phyloP scores from a whole-genome alignment of 1,284 basidiomycete species.

The Filobasidium uniguttulatum region DNA sequence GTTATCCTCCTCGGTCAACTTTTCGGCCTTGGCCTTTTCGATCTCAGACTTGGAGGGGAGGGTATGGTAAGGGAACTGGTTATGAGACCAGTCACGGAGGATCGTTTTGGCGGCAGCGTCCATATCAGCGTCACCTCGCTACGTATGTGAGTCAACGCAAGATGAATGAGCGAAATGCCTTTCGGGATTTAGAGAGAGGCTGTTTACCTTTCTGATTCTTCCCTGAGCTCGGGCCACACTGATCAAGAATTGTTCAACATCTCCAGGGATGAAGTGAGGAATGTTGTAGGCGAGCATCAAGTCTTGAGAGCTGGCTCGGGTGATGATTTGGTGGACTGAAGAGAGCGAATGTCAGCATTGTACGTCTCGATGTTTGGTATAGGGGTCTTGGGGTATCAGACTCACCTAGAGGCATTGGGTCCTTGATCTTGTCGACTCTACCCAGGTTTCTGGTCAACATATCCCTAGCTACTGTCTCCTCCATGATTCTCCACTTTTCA shows the following conservation, averaged over 20 bases:
- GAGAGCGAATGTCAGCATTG: not conserved
- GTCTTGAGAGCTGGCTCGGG: slow-evolving; percentile 60
- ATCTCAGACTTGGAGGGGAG: slow-evolving; percentile 41
- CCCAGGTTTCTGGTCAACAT: slow-evolving; percentile 66
- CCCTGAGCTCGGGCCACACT: slow-evolving; percentile 66
- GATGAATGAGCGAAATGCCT: not conserved
- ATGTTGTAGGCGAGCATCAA: slow-evolving; percentile 78
- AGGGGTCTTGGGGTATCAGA: slow-evolving; percentile 9
- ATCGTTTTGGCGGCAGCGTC: slow-evolving; percentile 66
- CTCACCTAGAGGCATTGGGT: slow-evolving; percentile 62
- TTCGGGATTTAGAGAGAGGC: not conserved
- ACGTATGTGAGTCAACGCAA: slow-evolving; percentile 11
- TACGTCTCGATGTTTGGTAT: not conserved
- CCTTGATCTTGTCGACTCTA: slow-evolving; percentile 75
- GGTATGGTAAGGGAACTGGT: slow-evolving; percentile 66
- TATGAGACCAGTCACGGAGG: slow-evolving; percentile 77
- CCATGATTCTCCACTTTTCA: slow-evolving; percentile 39
- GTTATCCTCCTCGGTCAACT: slow-evolving; percentile 25
- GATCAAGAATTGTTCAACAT: slow-evolving; percentile 62
- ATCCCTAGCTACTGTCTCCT: slow-evolving; percentile 48
- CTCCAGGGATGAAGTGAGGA: slow-evolving; percentile 64
- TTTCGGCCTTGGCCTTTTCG: slow-evolving; percentile 18
- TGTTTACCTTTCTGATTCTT: slow-evolving; percentile 62
- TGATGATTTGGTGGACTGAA: slow-evolving; percentile 59
- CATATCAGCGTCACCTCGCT: slow-evolving; percentile 63